Percentiles rank a stretch among this genome's conserved stretches.
Evolutionary conservation across 2,329 filamentous ascomycete genomes (phyloP).

Genomic region (Endothia cerciana): DNA sequence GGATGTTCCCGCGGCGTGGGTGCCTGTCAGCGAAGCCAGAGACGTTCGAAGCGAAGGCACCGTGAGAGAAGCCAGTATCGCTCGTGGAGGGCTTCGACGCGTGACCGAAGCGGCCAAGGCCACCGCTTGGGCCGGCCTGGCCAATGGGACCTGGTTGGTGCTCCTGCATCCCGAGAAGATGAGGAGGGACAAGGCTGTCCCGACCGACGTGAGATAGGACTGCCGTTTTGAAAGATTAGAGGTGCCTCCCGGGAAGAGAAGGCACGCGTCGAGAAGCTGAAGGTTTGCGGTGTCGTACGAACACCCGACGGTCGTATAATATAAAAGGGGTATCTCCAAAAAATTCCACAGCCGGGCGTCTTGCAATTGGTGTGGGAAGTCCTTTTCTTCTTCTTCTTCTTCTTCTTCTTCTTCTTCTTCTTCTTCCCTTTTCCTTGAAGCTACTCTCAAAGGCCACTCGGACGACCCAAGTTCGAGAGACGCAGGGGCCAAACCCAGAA

Average conservation of each 20-base stretch:
- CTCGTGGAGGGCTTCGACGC: conserved; percentile 81
- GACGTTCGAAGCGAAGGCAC: conserved; percentile 86
- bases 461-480: conserved; percentile 25
- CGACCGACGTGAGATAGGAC: conserved; percentile 75
- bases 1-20: conserved; percentile 82
- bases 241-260: conserved; percentile 51
- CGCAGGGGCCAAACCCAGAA: conserved; percentile 19
- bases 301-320: conserved; percentile 27
- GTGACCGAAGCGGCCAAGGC: conserved; percentile 68
- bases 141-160: conserved; percentile 65
- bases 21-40: conserved; percentile 86
- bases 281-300: conserved; percentile 34
- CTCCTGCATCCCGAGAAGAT: conserved; percentile 91
- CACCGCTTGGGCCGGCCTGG: conserved; percentile 60
- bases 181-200: conserved; percentile 86
- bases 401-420: not conserved
- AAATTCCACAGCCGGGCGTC: conserved; percentile 22
- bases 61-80: conserved; percentile 90
- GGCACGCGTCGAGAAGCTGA: conserved; percentile 48
- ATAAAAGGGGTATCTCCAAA: conserved; percentile 29
- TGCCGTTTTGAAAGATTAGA: conserved; percentile 75
- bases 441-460: conserved; percentile 28
- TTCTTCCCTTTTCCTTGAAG: conserved; percentile 4
- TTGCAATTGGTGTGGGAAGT: conserved; percentile 13
- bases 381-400: not conserved